Evolutionary conservation across 2,329 filamentous ascomycete species (phyloP).

Genomic region (Xylariaceae sp.): DNA sequence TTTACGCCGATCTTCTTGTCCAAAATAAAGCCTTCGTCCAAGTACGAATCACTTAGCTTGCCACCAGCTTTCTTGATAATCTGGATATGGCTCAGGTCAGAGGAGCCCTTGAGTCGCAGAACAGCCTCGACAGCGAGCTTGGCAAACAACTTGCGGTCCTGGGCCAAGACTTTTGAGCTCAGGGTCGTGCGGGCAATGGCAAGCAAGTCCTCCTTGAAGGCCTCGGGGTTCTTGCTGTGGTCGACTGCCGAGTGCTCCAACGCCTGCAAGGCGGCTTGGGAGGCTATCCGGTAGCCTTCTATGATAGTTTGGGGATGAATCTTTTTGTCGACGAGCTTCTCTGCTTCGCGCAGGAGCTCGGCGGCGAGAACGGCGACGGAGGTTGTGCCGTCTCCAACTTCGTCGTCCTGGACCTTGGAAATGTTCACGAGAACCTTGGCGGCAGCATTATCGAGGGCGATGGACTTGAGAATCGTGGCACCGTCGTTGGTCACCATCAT

Average conservation of each 20-base stretch:
- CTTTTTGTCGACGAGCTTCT: conserved; percentile 96
- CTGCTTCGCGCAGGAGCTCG: conserved; percentile 90
- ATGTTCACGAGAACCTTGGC: conserved; percentile 99
- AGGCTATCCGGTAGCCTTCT: conserved; percentile 97
- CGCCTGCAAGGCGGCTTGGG: conserved; percentile 76
- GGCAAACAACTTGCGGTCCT: conserved; percentile 89
- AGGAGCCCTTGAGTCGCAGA: conserved; percentile 79
- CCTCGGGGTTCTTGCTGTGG: conserved; percentile 75
- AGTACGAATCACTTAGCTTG: conserved; percentile 94
- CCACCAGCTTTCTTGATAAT: conserved; percentile 99
- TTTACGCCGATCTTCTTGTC: conserved; percentile 99
- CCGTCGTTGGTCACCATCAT: conserved; percentile 99
- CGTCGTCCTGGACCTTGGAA: conserved; percentile 98
- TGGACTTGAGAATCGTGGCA: conserved; percentile 95
- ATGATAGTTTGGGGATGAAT: conserved; percentile 99
- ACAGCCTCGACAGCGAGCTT: conserved; percentile 87
- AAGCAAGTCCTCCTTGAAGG: conserved; percentile 83
- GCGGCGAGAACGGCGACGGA: conserved; percentile 95
- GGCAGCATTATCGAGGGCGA: conserved; percentile 95
- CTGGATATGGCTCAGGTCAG: conserved; percentile 95
- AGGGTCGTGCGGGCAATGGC: conserved; percentile 92
- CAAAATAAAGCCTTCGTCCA: conserved; percentile 96
- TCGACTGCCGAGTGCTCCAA: conserved; percentile 82
- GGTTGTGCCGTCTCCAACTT: conserved; percentile 96
- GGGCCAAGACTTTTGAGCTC: conserved; percentile 92